Percentiles rank a stretch among this genome's conserved stretches.
These are phyloP conservation scores for Phytophthora cryptogea DNA, from an alignment of 352 stramenopile species.

Conservation along the genomic window DNA sequence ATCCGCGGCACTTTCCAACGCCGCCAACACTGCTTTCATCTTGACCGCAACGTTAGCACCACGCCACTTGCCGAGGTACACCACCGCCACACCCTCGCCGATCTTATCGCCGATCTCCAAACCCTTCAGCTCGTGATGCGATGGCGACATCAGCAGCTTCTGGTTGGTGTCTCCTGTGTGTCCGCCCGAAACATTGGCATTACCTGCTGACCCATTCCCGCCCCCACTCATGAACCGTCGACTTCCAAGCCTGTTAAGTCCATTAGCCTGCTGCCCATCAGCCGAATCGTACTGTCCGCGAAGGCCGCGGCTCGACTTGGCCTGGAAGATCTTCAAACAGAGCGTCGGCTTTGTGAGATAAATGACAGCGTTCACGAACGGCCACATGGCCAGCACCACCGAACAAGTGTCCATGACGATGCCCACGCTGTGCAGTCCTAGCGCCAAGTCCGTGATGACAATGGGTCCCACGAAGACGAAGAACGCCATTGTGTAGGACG, in stretches of 20 bases:
- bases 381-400: slow-evolving; percentile 75
- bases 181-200: slow-evolving; percentile 22
- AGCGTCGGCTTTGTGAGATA: slow-evolving; percentile 72
- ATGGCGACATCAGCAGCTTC: slow-evolving; percentile 60
- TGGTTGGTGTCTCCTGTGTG: slow-evolving; percentile 29
- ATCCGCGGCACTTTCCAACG: slow-evolving; percentile 60
- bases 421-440: slow-evolving; percentile 46
- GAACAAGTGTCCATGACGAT: slow-evolving; percentile 47
- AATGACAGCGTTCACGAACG: slow-evolving; percentile 75
- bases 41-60: slow-evolving; percentile 97
- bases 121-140: slow-evolving; percentile 74
- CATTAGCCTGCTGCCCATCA: slow-evolving; percentile 29
- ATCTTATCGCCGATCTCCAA: slow-evolving; percentile 87
- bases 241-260: slow-evolving; percentile 27
- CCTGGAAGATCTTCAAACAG: slow-evolving; percentile 62
- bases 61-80: slow-evolving; percentile 96
- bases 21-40: slow-evolving; percentile 80
- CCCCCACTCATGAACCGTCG: slow-evolving; percentile 34
- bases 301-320: slow-evolving; percentile 21
- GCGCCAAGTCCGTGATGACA: slow-evolving; percentile 65
- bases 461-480: slow-evolving; percentile 75
- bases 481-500: slow-evolving; percentile 80
- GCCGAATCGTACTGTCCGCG: slow-evolving; percentile 34
- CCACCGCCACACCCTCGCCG: slow-evolving; percentile 84
- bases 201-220: slow-evolving; percentile 30